Conservation (phyloP, 2,329 filamentous ascomycete genomes). For the Coniochaeta sp. region DNA sequence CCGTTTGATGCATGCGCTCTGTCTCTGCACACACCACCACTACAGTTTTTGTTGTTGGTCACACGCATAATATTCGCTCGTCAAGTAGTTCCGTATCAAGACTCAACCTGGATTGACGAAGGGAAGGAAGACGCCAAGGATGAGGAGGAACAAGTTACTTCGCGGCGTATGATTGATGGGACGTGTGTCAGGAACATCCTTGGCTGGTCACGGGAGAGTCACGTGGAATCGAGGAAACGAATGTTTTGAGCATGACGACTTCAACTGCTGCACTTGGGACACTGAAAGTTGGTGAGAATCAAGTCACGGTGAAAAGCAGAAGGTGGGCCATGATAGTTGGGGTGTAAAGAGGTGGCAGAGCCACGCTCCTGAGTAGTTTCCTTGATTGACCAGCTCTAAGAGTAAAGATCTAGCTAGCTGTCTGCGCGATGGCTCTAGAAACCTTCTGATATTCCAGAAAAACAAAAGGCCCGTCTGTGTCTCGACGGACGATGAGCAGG, state of each 20-base stretch:
- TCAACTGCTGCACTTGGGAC: no score
- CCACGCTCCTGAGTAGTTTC: not conserved
- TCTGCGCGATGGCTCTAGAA: not conserved
- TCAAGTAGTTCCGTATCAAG: no score
- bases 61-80: no score
- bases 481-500: not conserved
- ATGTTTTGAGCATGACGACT: no score
- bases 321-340: not conserved
- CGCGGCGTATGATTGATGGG: conserved; percentile 99
- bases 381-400: not conserved
- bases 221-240: no score
- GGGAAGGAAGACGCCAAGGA: no score
- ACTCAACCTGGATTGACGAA: no score
- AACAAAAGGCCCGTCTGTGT: not conserved
- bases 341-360: not conserved
- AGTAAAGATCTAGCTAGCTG: not conserved
- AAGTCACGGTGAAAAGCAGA: no score
- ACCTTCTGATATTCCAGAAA: not conserved
- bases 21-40: not conserved
- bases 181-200: conserved; percentile 30
- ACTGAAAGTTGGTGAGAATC: no score
- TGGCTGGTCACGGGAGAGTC: not conserved
- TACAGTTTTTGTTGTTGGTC: not conserved
- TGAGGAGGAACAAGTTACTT: no score
- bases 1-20: not conserved